phyloP scores from a whole-genome alignment of 129 eudicot species.

The Chrysanthemum seticuspe region DNA sequence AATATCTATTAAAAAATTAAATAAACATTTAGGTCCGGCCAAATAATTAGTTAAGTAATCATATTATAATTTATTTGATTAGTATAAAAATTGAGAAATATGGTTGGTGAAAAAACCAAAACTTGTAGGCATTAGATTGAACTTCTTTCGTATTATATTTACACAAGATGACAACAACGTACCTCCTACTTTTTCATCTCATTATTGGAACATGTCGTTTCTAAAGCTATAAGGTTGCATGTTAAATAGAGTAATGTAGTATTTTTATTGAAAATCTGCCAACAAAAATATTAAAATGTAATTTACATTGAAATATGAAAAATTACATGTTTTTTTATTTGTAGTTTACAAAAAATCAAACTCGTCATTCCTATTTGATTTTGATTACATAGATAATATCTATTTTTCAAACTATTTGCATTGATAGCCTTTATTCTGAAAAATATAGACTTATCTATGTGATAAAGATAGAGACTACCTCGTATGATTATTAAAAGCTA shows the following conservation, averaged over 20 bases:
- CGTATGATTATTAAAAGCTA: no score
- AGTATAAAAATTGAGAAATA: constrained; percentile 11
- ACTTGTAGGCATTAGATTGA: constrained; percentile 32
- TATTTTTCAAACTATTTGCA: no score
- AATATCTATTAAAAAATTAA: neutral
- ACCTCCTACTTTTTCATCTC: constrained; percentile 25
- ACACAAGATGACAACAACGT: constrained; percentile 20
- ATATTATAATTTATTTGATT: neutral
- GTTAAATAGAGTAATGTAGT: neutral
- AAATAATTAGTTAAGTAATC: constrained; percentile 11
- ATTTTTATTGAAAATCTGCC: neutral
- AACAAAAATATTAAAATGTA: no score
- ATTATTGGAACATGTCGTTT: constrained; percentile 25
- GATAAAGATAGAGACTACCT: no score
- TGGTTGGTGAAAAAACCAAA: constrained; percentile 29
- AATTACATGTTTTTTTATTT: no score
- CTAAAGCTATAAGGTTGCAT: constrained; percentile 1
- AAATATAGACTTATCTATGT: no score
- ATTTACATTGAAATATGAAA: no score
- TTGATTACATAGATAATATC: no score
- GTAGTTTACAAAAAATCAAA: no score
- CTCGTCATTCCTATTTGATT: no score
- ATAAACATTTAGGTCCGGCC: constrained; percentile 18
- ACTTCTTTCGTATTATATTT: constrained; percentile 7
- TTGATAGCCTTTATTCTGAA: no score